Evolutionary conservation across 805 yeast genomes (phyloP), one percentile per base, ranked within the genome.

Genomic region (Metschnikowia corniflorae): DNA sequence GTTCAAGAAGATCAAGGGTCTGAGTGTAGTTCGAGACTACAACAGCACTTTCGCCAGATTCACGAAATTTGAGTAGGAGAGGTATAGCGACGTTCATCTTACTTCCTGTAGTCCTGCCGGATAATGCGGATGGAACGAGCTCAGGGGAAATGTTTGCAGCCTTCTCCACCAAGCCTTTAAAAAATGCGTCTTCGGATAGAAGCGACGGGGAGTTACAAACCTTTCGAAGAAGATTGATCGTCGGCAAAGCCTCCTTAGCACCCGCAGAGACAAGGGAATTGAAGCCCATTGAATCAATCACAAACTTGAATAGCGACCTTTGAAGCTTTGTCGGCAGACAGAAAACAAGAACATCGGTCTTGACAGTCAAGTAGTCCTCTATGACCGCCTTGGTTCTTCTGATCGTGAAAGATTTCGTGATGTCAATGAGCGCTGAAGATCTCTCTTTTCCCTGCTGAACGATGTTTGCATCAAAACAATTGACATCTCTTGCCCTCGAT

Each of bases 11-110:
- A 53, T 91, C 95, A 22, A 91, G 67, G 0, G 96, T 87, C 50
- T 85, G 82, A 0, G 97, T 91, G 44, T 80, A 89, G 44, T 91
- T 87, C 0, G 96, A 88, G 1, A 89, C 84, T 17, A 91, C 59
- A 1, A 91, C 96, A 2, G 82, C 77, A 54, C 89, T 91, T 52
- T 91, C 97, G 6, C 58, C 49, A 3, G 52, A 46, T 2, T 50
- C 40, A 18, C 57, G 55, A 2, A 86, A 68, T 29, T 73, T 73
- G 2, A 65, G 55, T 4, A 93, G 46, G 7, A 89, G 55, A 2
- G 75, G 70, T 22, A 78, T 68, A 6, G 91, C 59, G 0, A 82
- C 66, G 28, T 65, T 63, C 17, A 88, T 62, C 54, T 91, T 91
- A 2, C 96, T 95, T 1, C 50, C 42, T 1, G 47, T 39, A 5